A percentile compares a stretch with the other conserved stretches of the same genome.
Evolutionary conservation across 2,329 filamentous ascomycete genomes (phyloP).

Genomic region (Colletotrichum phormii): DNA sequence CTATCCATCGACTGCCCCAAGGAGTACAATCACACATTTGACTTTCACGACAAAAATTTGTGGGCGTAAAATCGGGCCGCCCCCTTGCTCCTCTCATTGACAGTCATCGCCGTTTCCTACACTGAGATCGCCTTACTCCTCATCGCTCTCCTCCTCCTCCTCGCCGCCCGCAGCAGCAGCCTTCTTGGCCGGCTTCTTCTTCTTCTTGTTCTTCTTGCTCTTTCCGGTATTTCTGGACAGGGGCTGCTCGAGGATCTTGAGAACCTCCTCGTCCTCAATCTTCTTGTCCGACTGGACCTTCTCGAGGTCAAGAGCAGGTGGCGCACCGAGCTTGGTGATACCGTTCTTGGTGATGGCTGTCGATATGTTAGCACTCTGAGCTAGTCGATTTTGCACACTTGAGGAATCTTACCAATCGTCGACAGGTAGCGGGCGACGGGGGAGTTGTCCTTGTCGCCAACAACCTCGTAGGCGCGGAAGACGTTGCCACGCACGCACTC

Average conservation of each 20-base stretch:
- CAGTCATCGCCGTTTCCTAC: conserved; percentile 21
- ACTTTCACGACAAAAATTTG: conserved; percentile 33
- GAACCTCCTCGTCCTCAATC: conserved; percentile 94
- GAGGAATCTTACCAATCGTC: conserved; percentile 81
- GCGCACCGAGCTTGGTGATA: conserved; percentile 84
- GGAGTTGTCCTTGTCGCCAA: conserved; percentile 90
- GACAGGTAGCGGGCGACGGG: conserved; percentile 89
- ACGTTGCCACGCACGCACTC: conserved; percentile 96
- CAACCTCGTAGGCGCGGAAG: conserved; percentile 94
- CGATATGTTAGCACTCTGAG: conserved; percentile 19
- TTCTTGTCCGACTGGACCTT: conserved; percentile 97
- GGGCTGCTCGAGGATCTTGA: conserved; percentile 93
- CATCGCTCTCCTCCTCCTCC: conserved; percentile 48
- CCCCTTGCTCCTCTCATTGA: conserved; percentile 31
- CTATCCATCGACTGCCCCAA: conserved; percentile 24
- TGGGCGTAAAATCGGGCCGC: conserved; percentile 27
- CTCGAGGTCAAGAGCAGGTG: conserved; percentile 79
- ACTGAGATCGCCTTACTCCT: conserved; percentile 43
- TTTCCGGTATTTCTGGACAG: conserved; percentile 88
- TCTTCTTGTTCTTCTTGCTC: conserved; percentile 91
- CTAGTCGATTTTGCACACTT: conserved; percentile 39
- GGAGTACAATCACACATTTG: conserved; percentile 32
- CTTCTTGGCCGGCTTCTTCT: conserved; percentile 69
- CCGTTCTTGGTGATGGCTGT: conserved; percentile 98
- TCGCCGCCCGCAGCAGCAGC: conserved; percentile 46